Base-by-base conservation (phyloP, 2,329 filamentous ascomycete species). In the Rhynchosporium agropyri region DNA sequence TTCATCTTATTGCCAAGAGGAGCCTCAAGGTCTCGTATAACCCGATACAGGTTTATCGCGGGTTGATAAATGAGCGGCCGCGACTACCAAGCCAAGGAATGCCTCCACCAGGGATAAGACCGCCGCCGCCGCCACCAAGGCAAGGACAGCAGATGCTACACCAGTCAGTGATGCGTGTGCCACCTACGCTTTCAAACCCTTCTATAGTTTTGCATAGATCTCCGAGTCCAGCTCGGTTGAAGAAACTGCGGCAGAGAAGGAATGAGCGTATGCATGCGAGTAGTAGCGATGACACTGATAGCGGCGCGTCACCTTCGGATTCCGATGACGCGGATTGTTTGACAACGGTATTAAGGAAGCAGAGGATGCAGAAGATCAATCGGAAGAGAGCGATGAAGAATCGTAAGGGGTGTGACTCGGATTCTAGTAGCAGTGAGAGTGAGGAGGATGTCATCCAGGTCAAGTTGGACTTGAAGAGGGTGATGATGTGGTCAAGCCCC, bases 1-100 rank as follows among this genome's bases (percentile, higher is more conserved):
- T 72, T 20, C 66, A 69, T 58, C 33, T 69, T 4, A 65, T 68
- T 53, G 67, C 67, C 2, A 67, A 64, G 40, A 59, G 70, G 2
- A 54, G 29, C 6, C 53, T 63, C 28, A 69, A 59, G 29, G 43
- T 49, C 13, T 43, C 62, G 13, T 65, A 46, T 45, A 63, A 57
- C 15, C 60, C 69, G 4, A 9, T 60, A 9, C 63, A 64, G 3
- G 28, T 65, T 1, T 66, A 69, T 28, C 60, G 62, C 51, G 10
- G 33, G 8, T 42, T 69, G n/a, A 64, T 66, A 50, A 51, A 38
- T 12, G 58, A 58, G 13, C 60, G 36, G 3, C 61, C 58, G 10
- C 38, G 57, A 13, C 42, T 45, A 2, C 43, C 61, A 31, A 1
- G 48, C 40, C 33, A 36, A 1, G 33, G 6, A 36, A 36, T 36